These are phyloP conservation scores for Saccharomycopsis fermentans DNA, from an alignment of 805 yeast species.

Conservation along the genomic window DNA sequence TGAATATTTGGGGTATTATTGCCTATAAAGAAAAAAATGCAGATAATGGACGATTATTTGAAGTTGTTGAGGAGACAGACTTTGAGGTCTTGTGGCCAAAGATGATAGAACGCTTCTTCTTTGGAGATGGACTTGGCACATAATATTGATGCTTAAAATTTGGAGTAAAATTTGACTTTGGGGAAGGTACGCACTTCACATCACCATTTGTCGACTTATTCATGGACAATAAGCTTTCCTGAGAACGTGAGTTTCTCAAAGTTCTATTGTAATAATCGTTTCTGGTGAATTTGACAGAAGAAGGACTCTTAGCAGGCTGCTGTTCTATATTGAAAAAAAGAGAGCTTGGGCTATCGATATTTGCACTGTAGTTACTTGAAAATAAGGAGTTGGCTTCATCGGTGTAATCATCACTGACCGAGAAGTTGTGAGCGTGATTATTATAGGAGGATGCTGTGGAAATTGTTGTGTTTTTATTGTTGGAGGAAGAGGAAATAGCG, in stretches of 20 bases:
- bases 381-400: neutral
- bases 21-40: neutral
- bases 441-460: neutral
- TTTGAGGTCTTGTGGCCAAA: neutral
- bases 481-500: neutral
- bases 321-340: neutral
- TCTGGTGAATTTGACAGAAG: neutral
- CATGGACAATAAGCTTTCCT: conserved; percentile 9
- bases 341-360: neutral
- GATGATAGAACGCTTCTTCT: neutral
- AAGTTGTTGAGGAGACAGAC: neutral
- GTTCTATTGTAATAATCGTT: conserved; percentile 9
- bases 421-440: neutral
- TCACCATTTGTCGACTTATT: conserved; percentile 8
- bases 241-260: conserved; percentile 6
- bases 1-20: neutral
- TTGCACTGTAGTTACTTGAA: neutral
- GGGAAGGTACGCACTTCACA: neutral
- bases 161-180: neutral
- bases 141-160: neutral
- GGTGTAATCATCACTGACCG: neutral
- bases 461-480: neutral
- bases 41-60: neutral
- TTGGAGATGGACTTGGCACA: neutral
- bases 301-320: neutral